Base-by-base conservation (phyloP, 306 rosid genomes). In the Sesbania bispinosa region DNA sequence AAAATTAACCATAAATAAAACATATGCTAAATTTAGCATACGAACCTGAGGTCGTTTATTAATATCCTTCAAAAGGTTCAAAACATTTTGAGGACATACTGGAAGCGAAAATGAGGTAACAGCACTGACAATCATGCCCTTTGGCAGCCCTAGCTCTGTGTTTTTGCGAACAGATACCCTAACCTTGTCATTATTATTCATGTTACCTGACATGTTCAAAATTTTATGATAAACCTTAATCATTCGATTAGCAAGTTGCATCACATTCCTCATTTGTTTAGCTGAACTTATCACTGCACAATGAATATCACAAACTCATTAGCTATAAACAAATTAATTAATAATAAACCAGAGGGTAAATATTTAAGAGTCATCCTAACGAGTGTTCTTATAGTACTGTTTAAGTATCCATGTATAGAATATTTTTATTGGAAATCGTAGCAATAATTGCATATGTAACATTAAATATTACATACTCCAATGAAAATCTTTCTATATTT, bases 41-140 rank as follows among this genome's bases (percentile, higher is more conserved):
- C 27, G 42, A 38, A 88, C 97, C 96, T 87, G 82, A 57, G 36
- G 3, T 79, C 93, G 24, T n/a, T 26, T 79, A 27, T 23, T 69
- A 13, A 67, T 77, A 54, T 92, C 84, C 6, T 7, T 66, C 67
- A 89, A 47, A 81, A 81, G 83, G 20, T 86, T 47, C 42, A 82
- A 85, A 66, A 88, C 72, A 43, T 4, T 5, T 0, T 70, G 61
- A 0, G 82, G 82, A 11, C 73, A 68, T 0, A 84, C 36, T 7
- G 95, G 89, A 74, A 89, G 88, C 88, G 92, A 68, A 18, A 89
- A 52, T 38, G 96, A 85, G 52, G 84, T 76, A 6, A 88, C 79
- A 10, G 86, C 86, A 45, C 55, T 26, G 33, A 88, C 72, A 16
- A 90, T 38, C 33, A 73, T 55, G 48, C 91, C 92, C 1, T 43